A percentile compares a stretch with the other conserved stretches of the same genome.
Conservation (phyloP, 1,284 basidiomycete genomes). For the Filobasidium uniguttulatum region DNA sequence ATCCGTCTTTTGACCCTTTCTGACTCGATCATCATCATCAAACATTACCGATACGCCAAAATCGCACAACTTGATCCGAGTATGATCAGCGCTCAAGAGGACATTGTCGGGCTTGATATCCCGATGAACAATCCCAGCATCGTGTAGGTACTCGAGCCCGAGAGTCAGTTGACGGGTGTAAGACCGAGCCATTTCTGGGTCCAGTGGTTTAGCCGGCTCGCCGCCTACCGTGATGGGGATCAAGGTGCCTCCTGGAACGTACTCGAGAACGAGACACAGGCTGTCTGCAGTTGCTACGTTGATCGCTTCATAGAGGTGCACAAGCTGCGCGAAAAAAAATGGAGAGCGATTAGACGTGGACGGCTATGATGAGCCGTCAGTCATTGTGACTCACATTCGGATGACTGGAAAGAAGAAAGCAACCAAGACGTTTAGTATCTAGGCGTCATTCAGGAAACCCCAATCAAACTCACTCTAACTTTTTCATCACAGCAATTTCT, state of each 20-base stretch:
- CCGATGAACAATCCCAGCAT: slow-evolving; percentile 42
- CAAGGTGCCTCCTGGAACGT: slow-evolving; percentile 41
- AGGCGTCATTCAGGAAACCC: too few species aligned
- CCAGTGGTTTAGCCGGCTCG: slow-evolving; percentile 21
- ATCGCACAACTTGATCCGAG: slow-evolving; percentile 44
- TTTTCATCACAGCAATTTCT: slow-evolving; percentile 40
- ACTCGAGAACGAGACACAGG: slow-evolving; percentile 43
- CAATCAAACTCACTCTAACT: slow-evolving; percentile 32
- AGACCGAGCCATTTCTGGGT: slow-evolving; percentile 29
- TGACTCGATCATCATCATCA: slow-evolving; percentile 38
- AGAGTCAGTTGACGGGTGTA: slow-evolving; percentile 45
- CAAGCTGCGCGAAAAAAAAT: slow-evolving; percentile 37
- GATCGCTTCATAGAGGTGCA: slow-evolving; percentile 44
- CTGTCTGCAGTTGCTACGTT: slow-evolving; percentile 43
- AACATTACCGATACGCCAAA: slow-evolving; percentile 49
- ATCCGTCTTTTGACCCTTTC: slow-evolving; percentile 26
- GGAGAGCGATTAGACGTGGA: neutral
- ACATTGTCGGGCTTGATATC: slow-evolving; percentile 44
- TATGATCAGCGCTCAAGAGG: slow-evolving; percentile 39
- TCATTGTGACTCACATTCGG: slow-evolving; percentile 28
- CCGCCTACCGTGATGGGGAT: slow-evolving; percentile 37
- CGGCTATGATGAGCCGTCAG: neutral
- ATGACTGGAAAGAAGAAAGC: slow-evolving; percentile 21
- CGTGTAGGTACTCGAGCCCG: slow-evolving; percentile 44
- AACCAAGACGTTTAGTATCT: neutral